These are phyloP conservation scores for Gentiana straminea DNA, from an alignment of 257 asterid species.

Conservation along the genomic window DNA sequence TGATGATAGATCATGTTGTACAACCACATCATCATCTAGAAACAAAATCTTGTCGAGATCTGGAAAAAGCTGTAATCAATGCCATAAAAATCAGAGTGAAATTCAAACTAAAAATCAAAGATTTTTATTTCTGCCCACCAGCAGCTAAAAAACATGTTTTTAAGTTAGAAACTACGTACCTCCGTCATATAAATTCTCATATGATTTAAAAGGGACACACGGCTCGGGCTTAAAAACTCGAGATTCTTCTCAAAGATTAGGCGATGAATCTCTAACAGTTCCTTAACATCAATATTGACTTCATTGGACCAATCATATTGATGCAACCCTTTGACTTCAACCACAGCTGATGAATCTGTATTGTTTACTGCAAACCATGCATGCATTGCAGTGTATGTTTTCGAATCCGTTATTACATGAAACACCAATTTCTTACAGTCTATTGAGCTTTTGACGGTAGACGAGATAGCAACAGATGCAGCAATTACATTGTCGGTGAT, in stretches of 20 bases:
- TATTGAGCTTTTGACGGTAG: constrained; percentile 41
- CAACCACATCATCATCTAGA: constrained; percentile 80
- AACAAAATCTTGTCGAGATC: constrained; percentile 60
- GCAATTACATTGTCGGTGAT: constrained; percentile 85
- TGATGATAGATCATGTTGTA: constrained; percentile 65
- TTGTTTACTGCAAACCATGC: constrained; percentile 84
- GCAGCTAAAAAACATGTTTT: too few relatives aligned
- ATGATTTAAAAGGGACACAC: constrained; percentile 66
- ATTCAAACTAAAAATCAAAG: not conserved
- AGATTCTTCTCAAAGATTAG: constrained; percentile 42
- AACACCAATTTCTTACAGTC: constrained; percentile 53
- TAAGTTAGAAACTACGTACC: constrained; percentile 23
- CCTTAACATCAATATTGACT: constrained; percentile 50
- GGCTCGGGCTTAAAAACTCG: constrained; percentile 49
- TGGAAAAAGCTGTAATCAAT: constrained; percentile 59
- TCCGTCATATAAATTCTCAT: constrained; percentile 79
- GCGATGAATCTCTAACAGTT: constrained; percentile 68
- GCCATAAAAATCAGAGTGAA: constrained; percentile 26
- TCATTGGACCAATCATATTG: constrained; percentile 72
- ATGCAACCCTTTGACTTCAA: constrained; percentile 87
- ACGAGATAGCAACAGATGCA: constrained; percentile 75
- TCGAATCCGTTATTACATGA: constrained; percentile 78
- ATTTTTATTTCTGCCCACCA: too few relatives aligned
- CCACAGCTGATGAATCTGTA: constrained; percentile 32
- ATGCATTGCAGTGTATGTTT: constrained; percentile 73